Conservation (phyloP, 768 basidiomycete genomes). For the Dacryopinax spathularia region DNA sequence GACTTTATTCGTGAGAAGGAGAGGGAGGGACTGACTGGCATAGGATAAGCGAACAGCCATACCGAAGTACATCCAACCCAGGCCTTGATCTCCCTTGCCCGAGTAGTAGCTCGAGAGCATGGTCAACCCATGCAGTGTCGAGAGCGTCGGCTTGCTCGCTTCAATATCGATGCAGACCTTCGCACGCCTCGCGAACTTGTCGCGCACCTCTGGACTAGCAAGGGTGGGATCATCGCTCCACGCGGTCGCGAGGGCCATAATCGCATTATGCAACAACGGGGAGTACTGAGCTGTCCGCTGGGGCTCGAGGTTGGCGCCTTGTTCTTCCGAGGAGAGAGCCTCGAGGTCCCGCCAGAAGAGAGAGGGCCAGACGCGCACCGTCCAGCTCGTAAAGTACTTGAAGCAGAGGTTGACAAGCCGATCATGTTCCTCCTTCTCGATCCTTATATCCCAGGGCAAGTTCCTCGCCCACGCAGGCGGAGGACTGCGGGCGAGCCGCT, state of each 20-base stretch:
- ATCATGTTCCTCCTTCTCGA: conserved; percentile 9
- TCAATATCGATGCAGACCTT: conserved; percentile 30
- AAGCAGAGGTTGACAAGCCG: conserved; percentile 10
- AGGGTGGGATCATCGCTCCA: conserved; percentile 26
- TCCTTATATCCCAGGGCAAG: not conserved
- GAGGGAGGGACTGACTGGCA: conserved; percentile 19
- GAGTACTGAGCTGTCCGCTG: conserved; percentile 8
- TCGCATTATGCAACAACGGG: conserved; percentile 12
- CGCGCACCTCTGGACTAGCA: conserved; percentile 20
- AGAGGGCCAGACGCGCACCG: not conserved
- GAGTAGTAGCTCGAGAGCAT: conserved; percentile 30
- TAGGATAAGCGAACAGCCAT: conserved; percentile 22
- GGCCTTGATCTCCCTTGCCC: conserved; percentile 27
- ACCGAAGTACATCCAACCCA: conserved; percentile 35
- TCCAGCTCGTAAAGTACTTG: conserved; percentile 9
- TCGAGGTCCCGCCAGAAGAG: conserved; percentile 1
- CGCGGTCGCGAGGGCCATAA: conserved; percentile 10
- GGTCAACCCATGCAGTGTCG: conserved; percentile 29
- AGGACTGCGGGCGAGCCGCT: not conserved
- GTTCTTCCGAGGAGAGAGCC: not conserved
- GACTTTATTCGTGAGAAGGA: not conserved
- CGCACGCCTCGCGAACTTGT: conserved; percentile 26
- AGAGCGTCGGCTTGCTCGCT: conserved; percentile 29
- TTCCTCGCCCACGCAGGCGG: conserved; percentile 7
- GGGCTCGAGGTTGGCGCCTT: not conserved